Conservation (phyloP, 1,284 basidiomycete genomes). For the Violaceomyces palustris region DNA sequence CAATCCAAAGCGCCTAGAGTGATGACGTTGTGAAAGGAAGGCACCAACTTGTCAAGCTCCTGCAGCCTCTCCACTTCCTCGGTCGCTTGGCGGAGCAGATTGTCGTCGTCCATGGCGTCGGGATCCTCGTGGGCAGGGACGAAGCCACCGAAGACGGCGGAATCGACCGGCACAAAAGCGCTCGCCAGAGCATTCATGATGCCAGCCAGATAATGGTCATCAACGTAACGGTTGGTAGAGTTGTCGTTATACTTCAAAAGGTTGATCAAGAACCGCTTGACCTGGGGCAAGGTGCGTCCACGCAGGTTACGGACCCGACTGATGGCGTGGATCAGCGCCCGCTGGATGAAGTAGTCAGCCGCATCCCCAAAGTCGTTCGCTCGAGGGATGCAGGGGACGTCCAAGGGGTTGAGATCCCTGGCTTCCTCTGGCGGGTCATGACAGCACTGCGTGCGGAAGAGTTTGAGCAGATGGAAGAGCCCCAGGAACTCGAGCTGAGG, state of each 20-base stretch:
- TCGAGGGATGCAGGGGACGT: slow-evolving; percentile 73
- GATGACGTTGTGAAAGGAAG: slow-evolving; percentile 88
- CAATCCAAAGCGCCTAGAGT: slow-evolving; percentile 64
- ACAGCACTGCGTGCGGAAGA: slow-evolving; percentile 83
- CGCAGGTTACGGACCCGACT: slow-evolving; percentile 73
- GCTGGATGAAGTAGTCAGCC: slow-evolving; percentile 87
- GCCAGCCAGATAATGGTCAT: slow-evolving; percentile 83
- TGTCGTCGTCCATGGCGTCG: slow-evolving; percentile 33
- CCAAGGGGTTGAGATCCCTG: slow-evolving; percentile 23
- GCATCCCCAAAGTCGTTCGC: slow-evolving; percentile 91
- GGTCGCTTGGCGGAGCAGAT: slow-evolving; percentile 30
- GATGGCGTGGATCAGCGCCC: slow-evolving; percentile 75
- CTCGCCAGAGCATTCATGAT: slow-evolving; percentile 77
- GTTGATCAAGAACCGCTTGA: slow-evolving; percentile 85
- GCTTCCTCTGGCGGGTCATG: slow-evolving; percentile 57
- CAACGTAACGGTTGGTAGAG: slow-evolving; percentile 83
- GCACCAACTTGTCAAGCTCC: slow-evolving; percentile 89
- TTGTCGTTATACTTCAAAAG: slow-evolving; percentile 92
- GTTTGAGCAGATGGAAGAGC: slow-evolving; percentile 89
- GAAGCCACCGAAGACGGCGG: slow-evolving; percentile 12
- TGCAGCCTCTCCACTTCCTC: slow-evolving; percentile 74
- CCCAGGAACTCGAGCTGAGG: slow-evolving; percentile 77
- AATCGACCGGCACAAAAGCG: slow-evolving; percentile 60
- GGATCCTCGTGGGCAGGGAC: slow-evolving; percentile 30
- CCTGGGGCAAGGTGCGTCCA: slow-evolving; percentile 77